Evolutionary conservation across 768 basidiomycete genomes (phyloP).

Genomic region (Suillus subalutaceus): DNA sequence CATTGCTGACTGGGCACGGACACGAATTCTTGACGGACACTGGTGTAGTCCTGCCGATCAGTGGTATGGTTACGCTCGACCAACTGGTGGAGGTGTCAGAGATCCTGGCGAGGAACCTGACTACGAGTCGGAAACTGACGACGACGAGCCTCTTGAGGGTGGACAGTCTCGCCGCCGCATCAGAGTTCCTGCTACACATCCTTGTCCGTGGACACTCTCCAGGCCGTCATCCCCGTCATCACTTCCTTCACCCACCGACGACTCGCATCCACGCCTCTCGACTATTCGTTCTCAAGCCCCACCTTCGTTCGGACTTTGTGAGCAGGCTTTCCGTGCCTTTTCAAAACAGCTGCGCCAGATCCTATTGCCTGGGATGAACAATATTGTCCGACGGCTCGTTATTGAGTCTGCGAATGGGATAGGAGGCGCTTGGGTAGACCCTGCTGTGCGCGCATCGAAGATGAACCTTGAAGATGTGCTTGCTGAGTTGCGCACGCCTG

Average conservation of each 20-base stretch:
- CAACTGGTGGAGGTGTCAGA: constrained; percentile 37
- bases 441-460: constrained; percentile 53
- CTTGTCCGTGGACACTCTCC: constrained; percentile 65
- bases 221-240: constrained; percentile 23
- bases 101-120: constrained; percentile 28
- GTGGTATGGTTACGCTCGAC: constrained; percentile 55
- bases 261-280: constrained; percentile 50
- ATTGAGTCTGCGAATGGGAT: constrained; percentile 59
- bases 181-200: constrained; percentile 40
- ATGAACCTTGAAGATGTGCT: constrained; percentile 69
- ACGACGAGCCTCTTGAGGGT: constrained; percentile 22
- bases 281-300: constrained; percentile 56
- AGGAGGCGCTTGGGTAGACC: constrained; percentile 40
- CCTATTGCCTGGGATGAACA: constrained; percentile 66
- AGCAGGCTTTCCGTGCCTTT: constrained; percentile 61
- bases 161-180: constrained; percentile 24
- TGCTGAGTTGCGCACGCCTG: constrained; percentile 53
- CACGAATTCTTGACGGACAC: constrained; percentile 71
- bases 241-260: constrained; percentile 18
- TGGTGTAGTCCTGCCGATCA: constrained; percentile 78
- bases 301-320: constrained; percentile 65
- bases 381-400: constrained; percentile 66
- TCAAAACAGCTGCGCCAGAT: constrained; percentile 61
- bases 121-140: constrained; percentile 31
- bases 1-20: constrained; percentile 71